These are phyloP conservation scores for Yamadazyma epiphylla DNA, from an alignment of 1,139 yeast species.

Conservation along the genomic window DNA sequence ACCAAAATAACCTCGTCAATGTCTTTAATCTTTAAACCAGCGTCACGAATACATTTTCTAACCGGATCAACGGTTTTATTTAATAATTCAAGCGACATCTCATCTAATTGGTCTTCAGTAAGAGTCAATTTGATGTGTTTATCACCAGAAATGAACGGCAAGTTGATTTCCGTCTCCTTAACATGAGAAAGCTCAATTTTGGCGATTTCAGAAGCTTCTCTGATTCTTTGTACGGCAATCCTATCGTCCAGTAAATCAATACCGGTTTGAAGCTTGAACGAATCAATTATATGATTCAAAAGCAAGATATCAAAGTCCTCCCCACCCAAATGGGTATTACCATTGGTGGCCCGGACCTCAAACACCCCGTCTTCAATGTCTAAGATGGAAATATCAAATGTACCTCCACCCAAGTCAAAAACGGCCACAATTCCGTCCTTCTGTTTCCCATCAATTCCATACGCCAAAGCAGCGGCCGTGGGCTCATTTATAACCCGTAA, in stretches of 20 bases:
- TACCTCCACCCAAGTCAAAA: slow-evolving; percentile 81
- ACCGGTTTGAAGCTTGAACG: slow-evolving; percentile 43
- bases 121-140: slow-evolving; percentile 49
- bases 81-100: slow-evolving; percentile 58
- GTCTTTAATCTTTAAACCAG: slow-evolving; percentile 57
- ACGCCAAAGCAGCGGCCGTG: slow-evolving; percentile 79
- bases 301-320: slow-evolving; percentile 73
- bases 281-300: slow-evolving; percentile 48
- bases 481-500: slow-evolving; percentile 75
- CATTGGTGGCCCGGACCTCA: slow-evolving; percentile 80
- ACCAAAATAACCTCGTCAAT: slow-evolving; percentile 71
- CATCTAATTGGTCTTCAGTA: slow-evolving; percentile 63
- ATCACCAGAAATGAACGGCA: slow-evolving; percentile 58
- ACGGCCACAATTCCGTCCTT: slow-evolving; percentile 66
- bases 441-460: slow-evolving; percentile 53
- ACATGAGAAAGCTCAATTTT: slow-evolving; percentile 70
- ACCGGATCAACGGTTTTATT: slow-evolving; percentile 63
- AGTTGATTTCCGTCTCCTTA: slow-evolving; percentile 49
- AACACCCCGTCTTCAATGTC: slow-evolving; percentile 81
- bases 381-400: slow-evolving; percentile 74
- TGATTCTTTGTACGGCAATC: slow-evolving; percentile 59
- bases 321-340: slow-evolving; percentile 82
- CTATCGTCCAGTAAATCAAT: slow-evolving; percentile 41
- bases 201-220: slow-evolving; percentile 69
- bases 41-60: slow-evolving; percentile 65